A percentile compares a stretch with the other conserved stretches of the same genome.
Evolutionary conservation across 2,329 filamentous ascomycete species (phyloP).

Genomic region (Colletotrichum higginsianum): DNA sequence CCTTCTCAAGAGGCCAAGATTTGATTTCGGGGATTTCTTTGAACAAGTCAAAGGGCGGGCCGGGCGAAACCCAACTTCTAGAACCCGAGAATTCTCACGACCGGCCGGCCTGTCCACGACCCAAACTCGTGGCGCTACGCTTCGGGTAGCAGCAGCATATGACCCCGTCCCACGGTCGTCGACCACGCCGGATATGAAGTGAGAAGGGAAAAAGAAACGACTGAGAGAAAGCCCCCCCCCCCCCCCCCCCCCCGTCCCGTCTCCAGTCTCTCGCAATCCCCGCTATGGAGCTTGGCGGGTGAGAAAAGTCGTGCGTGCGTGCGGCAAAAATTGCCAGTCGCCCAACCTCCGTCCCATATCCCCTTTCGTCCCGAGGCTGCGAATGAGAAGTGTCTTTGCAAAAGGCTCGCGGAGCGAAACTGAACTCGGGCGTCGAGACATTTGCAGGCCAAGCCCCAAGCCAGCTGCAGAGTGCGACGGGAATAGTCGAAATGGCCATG

Average conservation of each 20-base stretch:
- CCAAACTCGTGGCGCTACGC: slow-evolving; percentile 27
- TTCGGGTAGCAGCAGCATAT: slow-evolving; percentile 33
- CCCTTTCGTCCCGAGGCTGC: slow-evolving; percentile 2
- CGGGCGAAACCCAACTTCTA: background rate
- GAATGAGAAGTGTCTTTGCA: background rate
- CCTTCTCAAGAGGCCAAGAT: background rate
- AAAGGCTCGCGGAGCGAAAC: background rate
- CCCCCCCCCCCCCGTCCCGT: too few relatives aligned
- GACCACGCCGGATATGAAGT: slow-evolving; percentile 19
- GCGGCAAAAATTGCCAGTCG: slow-evolving; percentile 9
- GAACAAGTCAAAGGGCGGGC: slow-evolving; percentile 15
- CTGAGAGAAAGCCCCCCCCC: background rate
- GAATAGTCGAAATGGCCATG: slow-evolving; percentile 23
- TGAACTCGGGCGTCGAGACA: background rate
- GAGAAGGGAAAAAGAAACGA: slow-evolving; percentile 2
- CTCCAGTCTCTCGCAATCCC: slow-evolving; percentile 17
- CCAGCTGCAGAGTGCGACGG: slow-evolving; percentile 9
- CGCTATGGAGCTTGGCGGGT: slow-evolving; percentile 20
- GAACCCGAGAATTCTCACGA: background rate
- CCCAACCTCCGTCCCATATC: background rate
- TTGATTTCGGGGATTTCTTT: background rate
- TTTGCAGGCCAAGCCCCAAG: background rate
- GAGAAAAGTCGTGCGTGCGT: slow-evolving; percentile 20
- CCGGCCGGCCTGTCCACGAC: background rate
- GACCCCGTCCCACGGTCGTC: slow-evolving; percentile 5